Percentiles rank a stretch among this genome's conserved stretches.
Conservation (phyloP, 2,329 filamentous ascomycete genomes). For the Pestalotiopsis sp. region DNA sequence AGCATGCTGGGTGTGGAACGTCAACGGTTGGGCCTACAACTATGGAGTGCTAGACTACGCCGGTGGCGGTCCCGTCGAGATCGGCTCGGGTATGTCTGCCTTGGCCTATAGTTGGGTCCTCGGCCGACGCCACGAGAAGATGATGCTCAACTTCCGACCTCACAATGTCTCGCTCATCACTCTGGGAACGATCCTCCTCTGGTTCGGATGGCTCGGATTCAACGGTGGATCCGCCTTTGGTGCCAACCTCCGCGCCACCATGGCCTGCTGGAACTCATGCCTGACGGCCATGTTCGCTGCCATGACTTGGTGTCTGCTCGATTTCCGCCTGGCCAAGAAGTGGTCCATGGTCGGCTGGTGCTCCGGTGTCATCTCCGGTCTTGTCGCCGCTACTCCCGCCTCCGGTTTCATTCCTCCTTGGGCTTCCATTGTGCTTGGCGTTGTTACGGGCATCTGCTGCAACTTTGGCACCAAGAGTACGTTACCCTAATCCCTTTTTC, state of each 20-base stretch:
- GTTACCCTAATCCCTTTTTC: conserved; percentile 14
- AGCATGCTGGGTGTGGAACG: conserved; percentile 95
- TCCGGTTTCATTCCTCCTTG: conserved; percentile 71
- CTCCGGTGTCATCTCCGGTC: conserved; percentile 71
- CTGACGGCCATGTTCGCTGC: conserved; percentile 89
- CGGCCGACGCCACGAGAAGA: conserved; percentile 94
- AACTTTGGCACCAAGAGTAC: conserved; percentile 68
- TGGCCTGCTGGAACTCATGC: conserved; percentile 99
- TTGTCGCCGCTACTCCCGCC: conserved; percentile 71
- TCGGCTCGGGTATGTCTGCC: conserved; percentile 89
- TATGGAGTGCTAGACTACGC: conserved; percentile 96
- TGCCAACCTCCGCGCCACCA: conserved; percentile 88
- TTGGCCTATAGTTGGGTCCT: conserved; percentile 96
- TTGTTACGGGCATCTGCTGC: conserved; percentile 66
- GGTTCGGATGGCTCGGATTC: conserved; percentile 99
- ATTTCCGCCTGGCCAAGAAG: conserved; percentile 92
- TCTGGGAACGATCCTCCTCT: conserved; percentile 91
- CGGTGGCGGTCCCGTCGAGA: conserved; percentile 95
- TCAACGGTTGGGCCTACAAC: conserved; percentile 88
- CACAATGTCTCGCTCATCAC: conserved; percentile 99
- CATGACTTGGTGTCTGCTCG: conserved; percentile 92
- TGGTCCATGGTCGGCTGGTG: conserved; percentile 84
- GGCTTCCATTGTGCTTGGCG: conserved; percentile 68
- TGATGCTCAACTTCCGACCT: conserved; percentile 99
- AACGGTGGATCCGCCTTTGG: conserved; percentile 96